These are phyloP conservation scores for Podila horticola DNA, from an alignment of 192 early-diverging fungal species.

Conservation along the genomic window DNA sequence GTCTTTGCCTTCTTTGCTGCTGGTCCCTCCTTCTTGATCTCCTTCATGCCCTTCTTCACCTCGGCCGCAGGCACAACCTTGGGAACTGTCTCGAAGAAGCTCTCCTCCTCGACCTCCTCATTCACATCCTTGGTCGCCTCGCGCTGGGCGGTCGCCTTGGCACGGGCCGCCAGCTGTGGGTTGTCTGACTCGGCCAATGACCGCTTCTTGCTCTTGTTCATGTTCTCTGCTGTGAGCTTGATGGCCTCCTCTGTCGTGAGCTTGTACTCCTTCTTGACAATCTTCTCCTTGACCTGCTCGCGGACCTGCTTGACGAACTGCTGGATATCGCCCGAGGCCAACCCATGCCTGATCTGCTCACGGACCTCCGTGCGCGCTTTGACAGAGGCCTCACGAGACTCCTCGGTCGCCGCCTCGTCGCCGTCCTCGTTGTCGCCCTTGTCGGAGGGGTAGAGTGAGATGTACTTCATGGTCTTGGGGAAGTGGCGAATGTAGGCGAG, in stretches of 20 bases:
- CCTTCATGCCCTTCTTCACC: conserved; percentile 2
- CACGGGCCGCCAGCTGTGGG: conserved; percentile 28
- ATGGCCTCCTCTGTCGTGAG: conserved; percentile 29
- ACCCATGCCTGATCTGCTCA: conserved; percentile 31
- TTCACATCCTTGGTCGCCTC: conserved; percentile 12
- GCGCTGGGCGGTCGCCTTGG: conserved; percentile 29
- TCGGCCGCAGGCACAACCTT: conserved; percentile 16
- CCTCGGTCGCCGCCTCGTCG: too few species aligned
- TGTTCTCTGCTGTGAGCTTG: conserved; percentile 34
- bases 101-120: conserved; percentile 11
- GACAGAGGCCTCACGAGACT: not conserved
- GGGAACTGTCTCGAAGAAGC: conserved; percentile 39
- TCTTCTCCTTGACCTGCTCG: conserved; percentile 42
- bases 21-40: conserved; percentile 1
- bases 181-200: conserved; percentile 6
- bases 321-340: conserved; percentile 26
- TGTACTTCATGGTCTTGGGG: conserved; percentile 56
- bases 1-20: not conserved
- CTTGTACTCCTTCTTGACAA: conserved; percentile 24
- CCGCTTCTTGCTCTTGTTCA: conserved; percentile 39
- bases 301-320: conserved; percentile 32
- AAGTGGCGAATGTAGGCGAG: conserved; percentile 54
- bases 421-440: not conserved
- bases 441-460: conserved; percentile 51
- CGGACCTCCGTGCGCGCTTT: conserved; percentile 39